phyloP scores from a whole-genome alignment of 352 stramenopile species.

The Globisporangium takayamanum region DNA sequence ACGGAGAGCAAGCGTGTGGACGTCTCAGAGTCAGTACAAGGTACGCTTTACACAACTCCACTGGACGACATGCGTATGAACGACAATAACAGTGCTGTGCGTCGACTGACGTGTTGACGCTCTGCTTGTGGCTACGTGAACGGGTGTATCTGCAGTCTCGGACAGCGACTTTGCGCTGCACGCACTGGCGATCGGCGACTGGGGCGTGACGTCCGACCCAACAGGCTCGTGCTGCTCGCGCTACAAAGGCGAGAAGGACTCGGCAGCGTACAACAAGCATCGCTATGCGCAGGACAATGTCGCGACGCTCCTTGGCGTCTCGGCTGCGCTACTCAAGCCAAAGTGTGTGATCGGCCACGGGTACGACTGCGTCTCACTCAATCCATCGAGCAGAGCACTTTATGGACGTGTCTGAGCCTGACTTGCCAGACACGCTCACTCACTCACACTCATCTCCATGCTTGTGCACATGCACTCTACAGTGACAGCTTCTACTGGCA shows the following conservation, averaged over 20 bases:
- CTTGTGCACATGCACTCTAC: background rate
- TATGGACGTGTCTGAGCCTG: background rate
- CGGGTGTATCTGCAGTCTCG: too few species aligned
- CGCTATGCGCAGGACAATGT: slow-evolving; percentile 65
- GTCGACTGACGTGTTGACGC: too few species aligned
- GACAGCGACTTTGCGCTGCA: slow-evolving; percentile 18
- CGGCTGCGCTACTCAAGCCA: slow-evolving; percentile 48
- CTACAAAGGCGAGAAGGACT: slow-evolving; percentile 27
- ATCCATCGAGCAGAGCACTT: background rate
- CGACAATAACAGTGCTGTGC: too few species aligned
- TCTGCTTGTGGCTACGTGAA: too few species aligned
- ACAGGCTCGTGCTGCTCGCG: slow-evolving; percentile 61
- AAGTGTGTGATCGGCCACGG: slow-evolving; percentile 54
- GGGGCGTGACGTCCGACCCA: slow-evolving; percentile 50
- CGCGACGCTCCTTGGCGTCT: slow-evolving; percentile 45
- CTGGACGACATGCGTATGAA: too few species aligned
- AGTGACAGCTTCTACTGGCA: slow-evolving; percentile 75
- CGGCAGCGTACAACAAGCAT: slow-evolving; percentile 50
- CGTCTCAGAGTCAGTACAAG: too few species aligned
- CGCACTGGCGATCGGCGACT: slow-evolving; percentile 63
- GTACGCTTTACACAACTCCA: too few species aligned
- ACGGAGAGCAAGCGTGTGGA: too few species aligned
- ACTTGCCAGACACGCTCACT: background rate
- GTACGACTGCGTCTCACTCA: slow-evolving; percentile 12
- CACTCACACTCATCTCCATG: background rate